Evolutionary conservation across 768 basidiomycete genomes (phyloP).

Genomic region (Strobilomyces echinocephalus): DNA sequence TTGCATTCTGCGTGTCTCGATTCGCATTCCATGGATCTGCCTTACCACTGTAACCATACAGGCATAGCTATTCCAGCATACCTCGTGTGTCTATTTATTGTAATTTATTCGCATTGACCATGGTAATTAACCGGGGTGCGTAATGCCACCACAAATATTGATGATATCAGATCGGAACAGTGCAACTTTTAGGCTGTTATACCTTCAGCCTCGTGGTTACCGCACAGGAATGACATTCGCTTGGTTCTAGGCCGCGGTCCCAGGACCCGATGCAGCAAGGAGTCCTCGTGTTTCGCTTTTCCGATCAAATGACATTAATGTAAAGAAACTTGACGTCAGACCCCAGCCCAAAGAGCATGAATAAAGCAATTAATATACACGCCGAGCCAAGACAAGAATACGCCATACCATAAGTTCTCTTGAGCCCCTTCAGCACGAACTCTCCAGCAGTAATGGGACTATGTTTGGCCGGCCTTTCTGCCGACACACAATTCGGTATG

Average conservation of each 20-base stretch:
- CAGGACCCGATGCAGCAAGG: too few relatives aligned
- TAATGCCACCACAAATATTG: too few relatives aligned
- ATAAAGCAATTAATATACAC: too few relatives aligned
- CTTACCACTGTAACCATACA: background rate
- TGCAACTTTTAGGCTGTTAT: too few relatives aligned
- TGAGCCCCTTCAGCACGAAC: conserved; percentile 70
- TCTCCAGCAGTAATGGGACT: conserved; percentile 74
- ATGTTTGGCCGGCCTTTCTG: conserved; percentile 59
- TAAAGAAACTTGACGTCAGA: too few relatives aligned
- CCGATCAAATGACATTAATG: too few relatives aligned
- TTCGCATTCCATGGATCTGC: conserved; percentile 5
- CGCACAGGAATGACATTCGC: too few relatives aligned
- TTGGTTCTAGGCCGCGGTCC: too few relatives aligned
- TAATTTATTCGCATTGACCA: background rate
- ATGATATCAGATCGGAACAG: too few relatives aligned
- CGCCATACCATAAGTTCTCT: conserved; percentile 35
- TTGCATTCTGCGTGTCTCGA: conserved; percentile 13
- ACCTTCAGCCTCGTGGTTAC: too few relatives aligned
- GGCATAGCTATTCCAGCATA: background rate
- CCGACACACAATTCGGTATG: conserved; percentile 46
- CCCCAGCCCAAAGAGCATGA: too few relatives aligned
- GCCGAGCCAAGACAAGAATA: background rate
- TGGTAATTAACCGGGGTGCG: background rate
- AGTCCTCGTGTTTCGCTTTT: too few relatives aligned
- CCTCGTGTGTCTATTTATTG: background rate